phyloP scores from a whole-genome alignment of 306 rosid species.

The Leucaena leucocephala region DNA sequence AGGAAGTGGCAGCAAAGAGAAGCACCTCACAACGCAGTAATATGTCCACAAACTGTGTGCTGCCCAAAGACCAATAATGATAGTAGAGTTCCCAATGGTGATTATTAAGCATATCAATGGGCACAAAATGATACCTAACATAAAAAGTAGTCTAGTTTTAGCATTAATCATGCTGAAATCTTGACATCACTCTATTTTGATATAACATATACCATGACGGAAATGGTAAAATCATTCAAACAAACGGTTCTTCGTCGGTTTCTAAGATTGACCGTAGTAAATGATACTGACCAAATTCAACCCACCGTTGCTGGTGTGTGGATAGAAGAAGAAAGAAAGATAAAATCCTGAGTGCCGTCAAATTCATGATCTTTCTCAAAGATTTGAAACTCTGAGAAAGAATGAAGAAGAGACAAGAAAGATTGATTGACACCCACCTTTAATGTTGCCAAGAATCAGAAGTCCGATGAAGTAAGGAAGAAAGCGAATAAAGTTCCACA shows the following conservation, averaged over 20 bases:
- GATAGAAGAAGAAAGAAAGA: slow-evolving; percentile 1
- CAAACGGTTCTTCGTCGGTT: not conserved
- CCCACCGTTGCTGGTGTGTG: not conserved
- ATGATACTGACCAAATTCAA: not conserved
- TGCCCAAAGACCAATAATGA: slow-evolving; percentile 84
- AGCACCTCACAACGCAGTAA: slow-evolving; percentile 76
- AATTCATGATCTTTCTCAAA: slow-evolving; percentile 12
- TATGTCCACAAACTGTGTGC: slow-evolving; percentile 73
- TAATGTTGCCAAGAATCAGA: slow-evolving; percentile 71
- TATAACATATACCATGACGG: not conserved
- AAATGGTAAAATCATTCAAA: slow-evolving; percentile 35
- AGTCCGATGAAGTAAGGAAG: slow-evolving; percentile 90
- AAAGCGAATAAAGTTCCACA: slow-evolving; percentile 72
- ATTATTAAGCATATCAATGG: slow-evolving; percentile 76
- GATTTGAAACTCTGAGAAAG: not conserved
- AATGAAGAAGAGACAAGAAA: not conserved
- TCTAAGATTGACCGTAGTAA: slow-evolving; percentile 26
- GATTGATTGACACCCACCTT: slow-evolving; percentile 55
- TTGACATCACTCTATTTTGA: too few species aligned
- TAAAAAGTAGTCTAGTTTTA: slow-evolving; percentile 27
- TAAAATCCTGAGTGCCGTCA: not conserved
- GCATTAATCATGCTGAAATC: not conserved
- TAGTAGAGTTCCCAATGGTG: slow-evolving; percentile 70
- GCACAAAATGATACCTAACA: slow-evolving; percentile 78
- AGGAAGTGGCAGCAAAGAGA: slow-evolving; percentile 31